These are phyloP conservation scores for Phialocephala sp. DNA, from an alignment of 2,329 filamentous ascomycete genomes.

Conservation along the genomic window DNA sequence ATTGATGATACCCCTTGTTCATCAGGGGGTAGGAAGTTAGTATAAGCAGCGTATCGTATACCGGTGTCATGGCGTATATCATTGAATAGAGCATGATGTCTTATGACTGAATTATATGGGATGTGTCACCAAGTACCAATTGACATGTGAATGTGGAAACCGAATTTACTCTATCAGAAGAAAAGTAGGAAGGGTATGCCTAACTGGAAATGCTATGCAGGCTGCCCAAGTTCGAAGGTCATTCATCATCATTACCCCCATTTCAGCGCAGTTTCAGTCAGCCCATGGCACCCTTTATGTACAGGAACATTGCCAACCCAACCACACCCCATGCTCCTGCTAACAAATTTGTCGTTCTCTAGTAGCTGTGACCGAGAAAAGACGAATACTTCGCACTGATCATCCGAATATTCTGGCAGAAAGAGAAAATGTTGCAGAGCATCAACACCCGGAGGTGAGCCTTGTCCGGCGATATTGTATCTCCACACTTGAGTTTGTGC, in stretches of 20 bases:
- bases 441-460: background rate
- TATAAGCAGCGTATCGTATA: background rate
- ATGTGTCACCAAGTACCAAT: background rate
- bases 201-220: slow-evolving; percentile 23
- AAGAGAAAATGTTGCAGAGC: slow-evolving; percentile 20
- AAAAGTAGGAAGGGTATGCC: slow-evolving; percentile 24
- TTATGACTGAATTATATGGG: background rate
- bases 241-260: slow-evolving; percentile 18
- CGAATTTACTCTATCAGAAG: slow-evolving; percentile 14
- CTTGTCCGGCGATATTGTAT: background rate
- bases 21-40: background rate
- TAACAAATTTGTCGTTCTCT: background rate
- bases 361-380: slow-evolving; percentile 5
- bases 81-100: background rate
- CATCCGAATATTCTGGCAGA: slow-evolving; percentile 19
- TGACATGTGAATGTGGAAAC: slow-evolving; percentile 4
- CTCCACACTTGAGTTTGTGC: slow-evolving; percentile 24
- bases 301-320: slow-evolving; percentile 18
- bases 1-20: slow-evolving; percentile 3
- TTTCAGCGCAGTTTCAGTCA: background rate
- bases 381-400: slow-evolving; percentile 10
- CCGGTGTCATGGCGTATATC: background rate
- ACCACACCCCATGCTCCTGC: background rate
- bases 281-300: slow-evolving; percentile 22
- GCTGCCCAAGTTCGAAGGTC: slow-evolving; percentile 16